These are phyloP conservation scores for Grigorovia transvaalensis DNA, from an alignment of 805 yeast species.

Conservation along the genomic window DNA sequence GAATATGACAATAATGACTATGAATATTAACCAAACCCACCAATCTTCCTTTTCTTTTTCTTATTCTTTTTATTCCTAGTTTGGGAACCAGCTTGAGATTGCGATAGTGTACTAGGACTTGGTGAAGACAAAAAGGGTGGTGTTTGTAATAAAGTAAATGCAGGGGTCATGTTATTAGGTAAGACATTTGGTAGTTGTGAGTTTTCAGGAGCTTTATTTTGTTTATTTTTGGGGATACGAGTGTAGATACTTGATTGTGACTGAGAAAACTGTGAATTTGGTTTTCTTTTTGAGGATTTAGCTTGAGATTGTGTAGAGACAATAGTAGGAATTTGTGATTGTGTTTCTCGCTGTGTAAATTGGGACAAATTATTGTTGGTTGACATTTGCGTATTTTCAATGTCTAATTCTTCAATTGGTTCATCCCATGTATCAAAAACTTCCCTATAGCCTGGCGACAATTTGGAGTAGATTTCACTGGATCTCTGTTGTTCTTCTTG, in stretches of 20 bases:
- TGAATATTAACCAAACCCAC: slow-evolving; percentile 36
- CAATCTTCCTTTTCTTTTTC: slow-evolving; percentile 38
- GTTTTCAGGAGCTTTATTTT: not conserved
- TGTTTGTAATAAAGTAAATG: slow-evolving; percentile 23
- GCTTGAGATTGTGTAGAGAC: slow-evolving; percentile 19
- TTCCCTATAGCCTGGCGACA: slow-evolving; percentile 10
- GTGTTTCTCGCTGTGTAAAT: slow-evolving; percentile 9
- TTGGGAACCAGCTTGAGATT: slow-evolving; percentile 12
- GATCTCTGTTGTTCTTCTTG: not conserved
- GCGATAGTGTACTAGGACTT: slow-evolving; percentile 10
- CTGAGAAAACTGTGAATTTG: not conserved
- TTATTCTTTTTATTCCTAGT: slow-evolving; percentile 20
- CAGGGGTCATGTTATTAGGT: slow-evolving; percentile 26
- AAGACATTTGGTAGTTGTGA: slow-evolving; percentile 8
- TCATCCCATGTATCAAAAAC: slow-evolving; percentile 21
- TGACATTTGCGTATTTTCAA: not conserved
- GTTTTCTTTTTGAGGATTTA: slow-evolving; percentile 3
- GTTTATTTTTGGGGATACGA: not conserved
- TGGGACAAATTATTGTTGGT: slow-evolving; percentile 7
- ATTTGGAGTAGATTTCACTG: not conserved
- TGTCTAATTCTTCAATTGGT: slow-evolving; percentile 5
- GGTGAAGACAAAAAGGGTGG: not conserved
- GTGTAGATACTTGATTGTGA: not conserved
- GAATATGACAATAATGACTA: not conserved
- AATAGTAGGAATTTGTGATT: slow-evolving; percentile 24